Evolutionary conservation across 176 grass and related monocot species (phyloP), one percentile per base, ranked within the genome.

Genomic region (Triticum turgidum): DNA sequence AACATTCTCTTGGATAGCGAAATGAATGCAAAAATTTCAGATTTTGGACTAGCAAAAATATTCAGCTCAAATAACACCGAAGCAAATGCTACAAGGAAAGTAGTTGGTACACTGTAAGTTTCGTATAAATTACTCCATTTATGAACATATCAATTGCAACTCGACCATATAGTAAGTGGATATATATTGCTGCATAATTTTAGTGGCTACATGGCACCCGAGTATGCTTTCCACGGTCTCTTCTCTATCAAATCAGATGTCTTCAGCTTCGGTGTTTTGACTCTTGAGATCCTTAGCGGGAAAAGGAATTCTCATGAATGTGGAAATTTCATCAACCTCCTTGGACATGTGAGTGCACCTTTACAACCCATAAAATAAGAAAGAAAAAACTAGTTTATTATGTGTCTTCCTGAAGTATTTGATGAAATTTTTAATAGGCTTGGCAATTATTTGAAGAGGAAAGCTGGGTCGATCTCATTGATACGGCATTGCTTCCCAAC

Each of bases 1-100:
- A 86, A 86, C 84, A 86, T 86, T 86, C 84, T 86, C 6, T 45
- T 73, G 42, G 89, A 87, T 37, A 37, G 35, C 7, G 7, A 41
- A 41, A 41, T 8, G 7, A 41, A 41, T 37, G 35, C 35, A 41
- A 41, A 41, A 41, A 41, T 37, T 37, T 37, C 35, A 37, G 35
- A 37, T 37, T 37, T 37, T 37, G 54, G 54, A 21, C 54, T 59
- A 7, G 54, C 54, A 59, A 59, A 59, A 59, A 59, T 59, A 21
- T 59, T 59, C 18, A 59, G 5, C 6, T 59, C 54, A 59, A 59
- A 59, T 59, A 59, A 59, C 38, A 41, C 38, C 38, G 38, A 41
- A 41, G 38, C 38, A 41, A 41, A 41, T 41, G 5, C 38, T 9
- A 41, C 38, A 41, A 41, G 38, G 38, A 41, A 41, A 41, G 38